phyloP scores from a whole-genome alignment of 768 basidiomycete genomes.

The Dacryopinax primogenitus region DNA sequence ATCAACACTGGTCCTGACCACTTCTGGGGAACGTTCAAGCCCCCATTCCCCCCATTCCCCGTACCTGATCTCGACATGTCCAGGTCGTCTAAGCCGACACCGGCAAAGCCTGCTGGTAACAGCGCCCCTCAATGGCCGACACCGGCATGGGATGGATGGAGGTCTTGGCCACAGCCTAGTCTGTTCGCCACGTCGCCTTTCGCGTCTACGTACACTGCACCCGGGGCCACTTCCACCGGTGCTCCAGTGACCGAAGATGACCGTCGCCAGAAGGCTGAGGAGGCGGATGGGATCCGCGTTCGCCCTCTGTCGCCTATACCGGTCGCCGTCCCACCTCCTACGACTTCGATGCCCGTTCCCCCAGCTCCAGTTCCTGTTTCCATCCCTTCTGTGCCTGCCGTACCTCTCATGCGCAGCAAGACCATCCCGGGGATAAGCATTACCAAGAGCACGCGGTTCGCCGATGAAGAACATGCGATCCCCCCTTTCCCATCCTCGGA shows the following conservation, averaged over 20 bases:
- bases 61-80: too few relatives aligned
- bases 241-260: not conserved
- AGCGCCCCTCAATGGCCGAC: too few relatives aligned
- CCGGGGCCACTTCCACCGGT: not conserved
- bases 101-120: too few relatives aligned
- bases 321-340: not conserved
- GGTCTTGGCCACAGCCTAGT: too few relatives aligned
- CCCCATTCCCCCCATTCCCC: too few relatives aligned
- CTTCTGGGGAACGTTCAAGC: too few relatives aligned
- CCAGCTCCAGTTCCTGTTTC: not conserved
- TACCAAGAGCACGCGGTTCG: not conserved
- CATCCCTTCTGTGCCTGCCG: not conserved
- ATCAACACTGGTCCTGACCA: too few relatives aligned
- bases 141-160: too few relatives aligned
- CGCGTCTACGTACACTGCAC: not conserved
- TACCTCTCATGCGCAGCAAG: not conserved
- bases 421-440: slow-evolving; percentile 5
- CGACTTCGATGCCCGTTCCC: too few relatives aligned
- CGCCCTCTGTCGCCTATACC: not conserved
- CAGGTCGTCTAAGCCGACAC: too few relatives aligned
- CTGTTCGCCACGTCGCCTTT: not conserved
- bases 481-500: not conserved
- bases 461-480: not conserved
- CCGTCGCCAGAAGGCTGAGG: not conserved
- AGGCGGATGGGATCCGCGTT: slow-evolving; percentile 4